These are phyloP conservation scores for Pestalotiopsis fici DNA, from an alignment of 2,329 filamentous ascomycete species.

Conservation along the genomic window DNA sequence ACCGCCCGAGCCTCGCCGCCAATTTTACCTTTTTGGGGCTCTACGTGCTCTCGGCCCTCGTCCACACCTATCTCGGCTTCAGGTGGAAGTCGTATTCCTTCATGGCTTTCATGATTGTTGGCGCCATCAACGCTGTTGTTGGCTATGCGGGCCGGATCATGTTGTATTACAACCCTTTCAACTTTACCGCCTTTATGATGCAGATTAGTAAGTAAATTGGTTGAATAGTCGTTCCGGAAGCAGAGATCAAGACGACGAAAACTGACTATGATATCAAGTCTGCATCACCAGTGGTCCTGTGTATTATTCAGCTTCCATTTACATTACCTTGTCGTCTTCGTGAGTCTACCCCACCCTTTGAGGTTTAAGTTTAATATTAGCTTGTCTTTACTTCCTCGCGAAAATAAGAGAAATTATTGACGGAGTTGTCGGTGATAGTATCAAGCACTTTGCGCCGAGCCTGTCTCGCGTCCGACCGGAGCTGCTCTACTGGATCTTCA, in stretches of 20 bases:
- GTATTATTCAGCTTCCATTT: slow-evolving; percentile 65
- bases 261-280: slow-evolving; percentile 35
- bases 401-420: too few species aligned
- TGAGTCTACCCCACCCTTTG: slow-evolving; percentile 14
- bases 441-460: slow-evolving; percentile 31
- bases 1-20: slow-evolving; percentile 44
- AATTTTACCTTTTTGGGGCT: slow-evolving; percentile 43
- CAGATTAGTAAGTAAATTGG: slow-evolving; percentile 53
- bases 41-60: slow-evolving; percentile 46
- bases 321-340: slow-evolving; percentile 58
- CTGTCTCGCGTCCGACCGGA: slow-evolving; percentile 25
- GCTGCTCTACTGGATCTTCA: slow-evolving; percentile 30
- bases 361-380: too few species aligned
- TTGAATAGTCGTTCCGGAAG: neutral
- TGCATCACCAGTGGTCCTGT: slow-evolving; percentile 59
- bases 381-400: too few species aligned
- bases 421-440: slow-evolving; percentile 27
- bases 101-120: slow-evolving; percentile 53
- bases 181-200: slow-evolving; percentile 62
- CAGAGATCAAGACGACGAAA: neutral
- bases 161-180: slow-evolving; percentile 59
- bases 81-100: slow-evolving; percentile 50
- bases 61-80: slow-evolving; percentile 47
- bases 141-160: slow-evolving; percentile 64
- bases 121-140: slow-evolving; percentile 58